These are phyloP conservation scores for Penicillium simplicissimum DNA, from an alignment of 495 filamentous ascomycete species.

Conservation along the genomic window DNA sequence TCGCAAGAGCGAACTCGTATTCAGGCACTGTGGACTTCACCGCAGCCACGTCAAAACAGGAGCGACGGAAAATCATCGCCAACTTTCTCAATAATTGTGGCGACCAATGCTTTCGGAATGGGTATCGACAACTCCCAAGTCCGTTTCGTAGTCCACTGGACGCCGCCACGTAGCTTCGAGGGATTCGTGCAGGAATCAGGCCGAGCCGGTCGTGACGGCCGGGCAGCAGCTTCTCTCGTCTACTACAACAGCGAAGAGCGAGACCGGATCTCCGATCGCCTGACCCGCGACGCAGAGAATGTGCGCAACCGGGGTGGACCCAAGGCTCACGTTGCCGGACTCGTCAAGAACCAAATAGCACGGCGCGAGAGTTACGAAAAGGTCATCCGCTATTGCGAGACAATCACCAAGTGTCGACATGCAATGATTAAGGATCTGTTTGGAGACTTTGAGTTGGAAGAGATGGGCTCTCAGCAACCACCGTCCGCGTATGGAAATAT, in stretches of 20 bases:
- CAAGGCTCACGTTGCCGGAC: constrained; percentile 12
- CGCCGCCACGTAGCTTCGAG: constrained; percentile 87
- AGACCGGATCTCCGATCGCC: constrained; percentile 64
- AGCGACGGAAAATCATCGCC: constrained; percentile 16
- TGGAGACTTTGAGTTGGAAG: constrained; percentile 59
- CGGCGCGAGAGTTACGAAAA: constrained; percentile 51
- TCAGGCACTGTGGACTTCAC: constrained; percentile 71
- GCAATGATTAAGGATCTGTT: constrained; percentile 77
- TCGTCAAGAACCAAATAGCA: constrained; percentile 40
- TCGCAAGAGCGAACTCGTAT: constrained; percentile 44
- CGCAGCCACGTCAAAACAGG: constrained; percentile 41
- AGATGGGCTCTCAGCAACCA: constrained; percentile 41
- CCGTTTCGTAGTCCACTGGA: constrained; percentile 92
- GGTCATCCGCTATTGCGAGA: constrained; percentile 80
- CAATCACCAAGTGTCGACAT: constrained; percentile 71
- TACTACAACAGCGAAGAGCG: constrained; percentile 87
- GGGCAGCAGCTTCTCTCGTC: constrained; percentile 79
- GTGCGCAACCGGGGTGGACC: constrained; percentile 37
- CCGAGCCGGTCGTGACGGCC: constrained; percentile 85
- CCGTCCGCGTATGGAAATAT: constrained; percentile 15
- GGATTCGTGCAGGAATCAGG: constrained; percentile 96
- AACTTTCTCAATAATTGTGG: constrained; percentile 87
- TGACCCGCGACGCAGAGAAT: constrained; percentile 39
- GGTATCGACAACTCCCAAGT: constrained; percentile 95
- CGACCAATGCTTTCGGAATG: constrained; percentile 96